Base-by-base conservation (phyloP, 2,329 filamentous ascomycete species). In the Fusarium agapanthi region DNA sequence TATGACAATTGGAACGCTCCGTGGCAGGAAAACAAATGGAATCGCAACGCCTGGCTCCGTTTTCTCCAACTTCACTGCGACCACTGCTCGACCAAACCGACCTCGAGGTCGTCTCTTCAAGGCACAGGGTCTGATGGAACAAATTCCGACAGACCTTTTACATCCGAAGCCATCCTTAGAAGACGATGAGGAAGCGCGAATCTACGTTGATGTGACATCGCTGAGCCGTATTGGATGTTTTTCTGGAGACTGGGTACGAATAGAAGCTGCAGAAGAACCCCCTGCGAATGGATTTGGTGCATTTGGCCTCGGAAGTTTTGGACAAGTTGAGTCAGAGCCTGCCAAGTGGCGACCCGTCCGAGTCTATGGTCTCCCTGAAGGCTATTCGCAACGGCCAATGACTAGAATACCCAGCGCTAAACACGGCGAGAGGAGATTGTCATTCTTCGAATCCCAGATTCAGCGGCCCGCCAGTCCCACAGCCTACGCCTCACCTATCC, bases 151-250 rank as follows among this genome's bases (percentile, higher is more conserved):
- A 54, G 93, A 95, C 47, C 83, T 97, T 5, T 85, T 99, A 5
- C 92, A 98, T 73, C 96, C 96, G 0, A 95, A 93, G 74, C 95
- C 96, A 6, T 84, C 83, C 4, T 81, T 87, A 2, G 89, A 90
- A 32, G 95, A 98, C 68, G 96, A 99, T 69, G 95, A 97, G 73
- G 92, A 97, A 75, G 91, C 94, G 4, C 91, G 96, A 53, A 88
- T 98, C 5, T 99, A 95, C 77, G 95, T 99, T 10, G 95, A 98
- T 76, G 92, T 97, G 13, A 91, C 90, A 64, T 93, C 94, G 3
- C 83, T 99, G 26, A 92, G 94, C 20, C 95, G 95, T 75, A 92
- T 99, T 60, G 95, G 95, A 22, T 98, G 95, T 81, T 99, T 99
- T 79, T 98, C 95, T 1, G 96, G 96, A 35, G 96, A 99, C 79